phyloP scores from a whole-genome alignment of 164 flowering plant genomes.

The Cinnamomum micranthum region DNA sequence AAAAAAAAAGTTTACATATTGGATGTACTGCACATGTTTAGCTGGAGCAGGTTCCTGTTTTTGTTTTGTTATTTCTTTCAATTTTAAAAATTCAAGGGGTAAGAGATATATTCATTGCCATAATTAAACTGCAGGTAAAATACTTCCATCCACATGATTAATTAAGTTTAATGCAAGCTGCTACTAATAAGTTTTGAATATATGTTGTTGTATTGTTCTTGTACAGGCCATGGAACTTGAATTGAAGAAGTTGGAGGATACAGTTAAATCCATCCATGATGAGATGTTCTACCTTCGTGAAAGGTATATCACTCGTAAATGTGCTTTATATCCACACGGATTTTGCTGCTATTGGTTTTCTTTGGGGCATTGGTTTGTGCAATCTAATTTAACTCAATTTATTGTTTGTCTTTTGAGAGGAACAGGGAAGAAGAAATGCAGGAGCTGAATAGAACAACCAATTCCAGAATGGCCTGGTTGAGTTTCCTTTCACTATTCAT shows the following conservation, averaged over 20 bases:
- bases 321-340: neutral
- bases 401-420: neutral
- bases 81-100: too few relatives aligned
- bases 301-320: constrained; percentile 34
- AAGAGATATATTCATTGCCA: too few relatives aligned
- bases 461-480: constrained; percentile 56
- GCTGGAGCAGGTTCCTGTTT: too few relatives aligned
- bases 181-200: neutral
- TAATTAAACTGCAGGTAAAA: too few relatives aligned
- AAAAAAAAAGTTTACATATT: too few relatives aligned
- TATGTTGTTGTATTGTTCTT: neutral
- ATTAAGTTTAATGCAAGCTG: neutral
- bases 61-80: too few relatives aligned
- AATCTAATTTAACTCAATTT: neutral
- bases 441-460: constrained; percentile 55
- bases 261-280: constrained; percentile 55
- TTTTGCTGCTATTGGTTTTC: neutral
- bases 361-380: neutral
- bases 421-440: constrained; percentile 89
- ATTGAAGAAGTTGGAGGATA: constrained; percentile 55
- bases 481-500: constrained; percentile 52
- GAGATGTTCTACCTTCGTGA: constrained; percentile 84
- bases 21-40: too few relatives aligned
- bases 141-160: too few relatives aligned
- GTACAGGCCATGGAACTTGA: constrained; percentile 67